Evolutionary conservation across 768 basidiomycete species (phyloP).

Genomic region (Dacryopinax primogenitus): DNA sequence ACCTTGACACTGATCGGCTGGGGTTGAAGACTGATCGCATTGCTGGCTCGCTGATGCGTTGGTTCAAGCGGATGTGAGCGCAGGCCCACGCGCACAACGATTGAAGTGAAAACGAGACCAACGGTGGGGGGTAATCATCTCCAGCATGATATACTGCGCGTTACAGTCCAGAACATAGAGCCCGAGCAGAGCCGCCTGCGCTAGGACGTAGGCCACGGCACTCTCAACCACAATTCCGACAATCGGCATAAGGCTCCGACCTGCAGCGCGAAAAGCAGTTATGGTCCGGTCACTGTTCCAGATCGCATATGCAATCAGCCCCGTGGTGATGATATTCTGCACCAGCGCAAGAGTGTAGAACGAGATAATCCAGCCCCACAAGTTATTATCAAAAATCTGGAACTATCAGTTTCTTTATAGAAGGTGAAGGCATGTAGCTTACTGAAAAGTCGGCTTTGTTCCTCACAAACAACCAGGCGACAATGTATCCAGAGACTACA

Average conservation of each 20-base stretch:
- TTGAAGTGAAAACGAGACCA: neutral
- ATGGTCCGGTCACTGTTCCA: conserved; percentile 27
- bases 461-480: neutral
- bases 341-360: conserved; percentile 33
- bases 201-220: conserved; percentile 29
- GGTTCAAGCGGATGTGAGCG: neutral
- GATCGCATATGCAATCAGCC: conserved; percentile 27
- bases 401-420: neutral
- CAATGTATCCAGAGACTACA: neutral
- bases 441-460: neutral
- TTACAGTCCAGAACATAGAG: conserved; percentile 27
- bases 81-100: neutral
- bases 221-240: conserved; percentile 30
- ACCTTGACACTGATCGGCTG: neutral
- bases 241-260: conserved; percentile 25
- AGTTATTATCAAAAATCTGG: conserved; percentile 27
- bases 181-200: conserved; percentile 27
- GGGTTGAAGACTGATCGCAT: neutral
- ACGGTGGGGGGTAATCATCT: conserved; percentile 13
- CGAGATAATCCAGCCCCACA: conserved; percentile 30
- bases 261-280: neutral
- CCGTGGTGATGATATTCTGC: conserved; percentile 26
- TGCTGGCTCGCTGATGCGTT: neutral
- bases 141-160: conserved; percentile 30
- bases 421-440: neutral